phyloP scores from a whole-genome alignment of 2,329 filamentous ascomycete species.

The Ceratocystis harringtonii region DNA sequence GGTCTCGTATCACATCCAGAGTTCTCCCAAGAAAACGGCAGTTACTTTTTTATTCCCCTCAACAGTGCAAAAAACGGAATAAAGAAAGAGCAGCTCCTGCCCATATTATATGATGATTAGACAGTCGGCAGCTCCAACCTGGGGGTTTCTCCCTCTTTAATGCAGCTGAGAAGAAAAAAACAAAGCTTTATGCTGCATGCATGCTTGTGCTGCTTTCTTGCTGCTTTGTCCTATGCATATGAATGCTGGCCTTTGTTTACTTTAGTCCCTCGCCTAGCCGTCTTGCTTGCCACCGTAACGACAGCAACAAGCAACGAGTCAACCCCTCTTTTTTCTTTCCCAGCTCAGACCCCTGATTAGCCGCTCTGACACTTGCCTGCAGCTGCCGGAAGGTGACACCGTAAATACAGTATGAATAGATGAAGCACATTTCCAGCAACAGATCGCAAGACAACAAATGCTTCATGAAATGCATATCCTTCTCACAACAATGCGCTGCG shows the following conservation, averaged over 20 bases:
- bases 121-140: neutral
- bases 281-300: neutral
- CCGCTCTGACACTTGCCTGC: neutral
- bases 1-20: neutral
- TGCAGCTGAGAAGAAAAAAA: neutral
- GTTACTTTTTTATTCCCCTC: neutral
- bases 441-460: too few species aligned
- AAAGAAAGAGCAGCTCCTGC: neutral
- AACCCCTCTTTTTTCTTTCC: neutral
- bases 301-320: neutral
- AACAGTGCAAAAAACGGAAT: neutral
- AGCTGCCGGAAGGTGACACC: neutral
- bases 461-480: too few species aligned
- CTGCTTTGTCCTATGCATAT: neutral
- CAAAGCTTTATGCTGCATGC: neutral
- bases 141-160: neutral
- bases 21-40: neutral
- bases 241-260: neutral
- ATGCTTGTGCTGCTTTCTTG: neutral
- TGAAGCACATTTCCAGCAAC: neutral
- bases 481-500: neutral
- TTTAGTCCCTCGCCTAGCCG: neutral
- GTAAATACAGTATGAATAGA: neutral
- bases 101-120: neutral
- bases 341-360: neutral